A percentile compares a stretch with the other conserved stretches of the same genome.
phyloP scores from a whole-genome alignment of 306 rosid species.

The Arachis stenosperma region DNA sequence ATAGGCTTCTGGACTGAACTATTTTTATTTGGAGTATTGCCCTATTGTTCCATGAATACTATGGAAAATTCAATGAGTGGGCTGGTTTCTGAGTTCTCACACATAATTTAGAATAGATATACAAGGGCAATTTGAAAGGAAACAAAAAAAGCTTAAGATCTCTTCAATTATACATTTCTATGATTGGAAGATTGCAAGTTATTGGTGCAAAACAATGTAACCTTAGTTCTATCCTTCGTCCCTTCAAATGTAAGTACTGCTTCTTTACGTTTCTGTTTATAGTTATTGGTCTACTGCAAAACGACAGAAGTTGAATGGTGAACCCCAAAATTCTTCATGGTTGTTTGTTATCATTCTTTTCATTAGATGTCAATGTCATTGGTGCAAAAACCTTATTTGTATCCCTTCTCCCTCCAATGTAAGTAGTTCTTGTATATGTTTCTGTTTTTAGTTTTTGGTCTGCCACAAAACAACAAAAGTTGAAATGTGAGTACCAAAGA shows the following conservation, averaged over 20 bases:
- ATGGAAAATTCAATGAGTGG: conserved; percentile 15
- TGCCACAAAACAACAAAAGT: background rate
- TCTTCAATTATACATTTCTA: conserved; percentile 26
- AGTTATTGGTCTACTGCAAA: conserved; percentile 13
- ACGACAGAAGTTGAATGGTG: background rate
- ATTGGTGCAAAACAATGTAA: conserved; percentile 23
- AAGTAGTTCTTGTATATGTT: background rate
- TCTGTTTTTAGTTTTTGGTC: background rate
- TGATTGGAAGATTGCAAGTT: conserved; percentile 30
- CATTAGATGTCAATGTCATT: too few species aligned
- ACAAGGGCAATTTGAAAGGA: background rate
- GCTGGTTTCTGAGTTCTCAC: conserved; percentile 7
- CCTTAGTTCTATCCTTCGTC: background rate
- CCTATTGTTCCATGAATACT: conserved; percentile 21
- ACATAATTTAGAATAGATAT: conserved; percentile 10
- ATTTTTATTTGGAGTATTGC: conserved; percentile 3
- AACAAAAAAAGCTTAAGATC: background rate
- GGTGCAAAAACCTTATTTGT: too few species aligned
- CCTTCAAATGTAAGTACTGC: conserved; percentile 12
- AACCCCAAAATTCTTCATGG: background rate
- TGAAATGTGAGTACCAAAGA: too few species aligned
- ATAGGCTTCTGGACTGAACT: conserved; percentile 2
- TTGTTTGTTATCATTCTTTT: conserved; percentile 16
- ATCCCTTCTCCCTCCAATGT: too few species aligned
- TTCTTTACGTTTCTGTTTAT: background rate